Conservation (phyloP, 75 land plant genomes). For the Gnetum montanum region DNA sequence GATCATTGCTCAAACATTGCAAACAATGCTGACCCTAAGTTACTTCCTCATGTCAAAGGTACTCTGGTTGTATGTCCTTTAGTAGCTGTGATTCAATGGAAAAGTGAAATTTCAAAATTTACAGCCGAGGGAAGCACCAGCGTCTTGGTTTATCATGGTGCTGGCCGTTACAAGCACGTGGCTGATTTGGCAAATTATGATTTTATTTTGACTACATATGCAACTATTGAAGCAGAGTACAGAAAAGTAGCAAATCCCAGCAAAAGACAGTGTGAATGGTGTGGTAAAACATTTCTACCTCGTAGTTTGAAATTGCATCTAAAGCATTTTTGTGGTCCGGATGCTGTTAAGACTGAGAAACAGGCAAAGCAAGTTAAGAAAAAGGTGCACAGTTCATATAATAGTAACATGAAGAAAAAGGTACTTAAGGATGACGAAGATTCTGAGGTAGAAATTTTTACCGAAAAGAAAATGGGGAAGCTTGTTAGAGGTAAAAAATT, state of each 20-base stretch:
- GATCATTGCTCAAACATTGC: background rate
- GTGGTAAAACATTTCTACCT: conserved; percentile 35
- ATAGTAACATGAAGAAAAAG: background rate
- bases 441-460: background rate
- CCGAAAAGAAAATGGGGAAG: background rate
- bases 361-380: conserved; percentile 68
- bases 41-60: conserved; percentile 26
- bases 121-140: conserved; percentile 52
- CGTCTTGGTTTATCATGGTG: conserved; percentile 75
- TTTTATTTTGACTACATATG: conserved; percentile 75
- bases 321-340: conserved; percentile 70
- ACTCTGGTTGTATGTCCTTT: conserved; percentile 89
- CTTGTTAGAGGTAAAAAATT: background rate
- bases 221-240: conserved; percentile 58
- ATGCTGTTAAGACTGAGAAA: conserved; percentile 54
- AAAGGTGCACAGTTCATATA: background rate
- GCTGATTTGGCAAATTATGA: conserved; percentile 53
- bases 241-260: conserved; percentile 57
- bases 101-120: conserved; percentile 55
- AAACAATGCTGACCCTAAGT: conserved; percentile 4
- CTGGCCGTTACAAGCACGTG: conserved; percentile 28
- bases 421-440: conserved; percentile 1
- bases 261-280: conserved; percentile 53
- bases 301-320: conserved; percentile 33
- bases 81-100: conserved; percentile 90